Percentiles rank a stretch among this genome's conserved stretches.
Evolutionary conservation across 441 rosid genomes (phyloP).

Genomic region (Isatis lusitanica): DNA sequence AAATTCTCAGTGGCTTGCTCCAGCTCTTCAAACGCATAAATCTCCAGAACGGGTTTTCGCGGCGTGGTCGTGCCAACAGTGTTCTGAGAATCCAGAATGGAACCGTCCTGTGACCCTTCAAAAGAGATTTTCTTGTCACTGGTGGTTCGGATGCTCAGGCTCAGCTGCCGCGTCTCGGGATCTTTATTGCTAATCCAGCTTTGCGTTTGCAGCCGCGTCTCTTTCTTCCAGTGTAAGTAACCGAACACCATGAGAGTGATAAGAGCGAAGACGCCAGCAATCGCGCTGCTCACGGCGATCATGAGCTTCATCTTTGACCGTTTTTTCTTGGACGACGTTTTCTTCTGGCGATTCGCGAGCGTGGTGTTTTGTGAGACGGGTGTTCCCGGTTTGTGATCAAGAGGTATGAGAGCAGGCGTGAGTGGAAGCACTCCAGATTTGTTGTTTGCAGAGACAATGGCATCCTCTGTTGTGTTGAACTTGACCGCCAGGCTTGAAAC

Average conservation of each 20-base stretch:
- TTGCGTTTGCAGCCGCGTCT: conserved; percentile 38
- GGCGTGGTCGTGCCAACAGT: conserved; percentile 45
- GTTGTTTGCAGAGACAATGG: conserved; percentile 66
- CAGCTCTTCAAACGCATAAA: conserved; percentile 61
- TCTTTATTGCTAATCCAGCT: conserved; percentile 43
- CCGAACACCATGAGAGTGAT: conserved; percentile 49
- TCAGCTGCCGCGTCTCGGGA: conserved; percentile 70
- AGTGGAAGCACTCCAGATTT: conserved; percentile 41
- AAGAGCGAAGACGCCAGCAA: conserved; percentile 56
- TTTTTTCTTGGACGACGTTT: conserved; percentile 40
- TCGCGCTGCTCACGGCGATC: conserved; percentile 53
- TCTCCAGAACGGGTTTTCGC: conserved; percentile 49
- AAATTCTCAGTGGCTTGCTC: conserved; percentile 81
- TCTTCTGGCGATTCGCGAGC: conserved; percentile 33
- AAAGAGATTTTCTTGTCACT: conserved; percentile 88
- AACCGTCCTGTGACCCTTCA: conserved; percentile 63
- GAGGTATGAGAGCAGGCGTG: conserved; percentile 63
- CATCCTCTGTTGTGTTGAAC: conserved; percentile 64
- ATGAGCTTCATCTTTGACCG: conserved; percentile 60
- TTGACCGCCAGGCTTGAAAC: conserved; percentile 50
- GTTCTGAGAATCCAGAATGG: conserved; percentile 45
- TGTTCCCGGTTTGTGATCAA: conserved; percentile 43
- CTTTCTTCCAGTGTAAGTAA: conserved; percentile 37
- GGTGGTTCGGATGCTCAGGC: conserved; percentile 71
- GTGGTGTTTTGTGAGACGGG: conserved; percentile 35